phyloP scores from a whole-genome alignment of 306 rosid species.

The Pterocarpus macrocarpus region DNA sequence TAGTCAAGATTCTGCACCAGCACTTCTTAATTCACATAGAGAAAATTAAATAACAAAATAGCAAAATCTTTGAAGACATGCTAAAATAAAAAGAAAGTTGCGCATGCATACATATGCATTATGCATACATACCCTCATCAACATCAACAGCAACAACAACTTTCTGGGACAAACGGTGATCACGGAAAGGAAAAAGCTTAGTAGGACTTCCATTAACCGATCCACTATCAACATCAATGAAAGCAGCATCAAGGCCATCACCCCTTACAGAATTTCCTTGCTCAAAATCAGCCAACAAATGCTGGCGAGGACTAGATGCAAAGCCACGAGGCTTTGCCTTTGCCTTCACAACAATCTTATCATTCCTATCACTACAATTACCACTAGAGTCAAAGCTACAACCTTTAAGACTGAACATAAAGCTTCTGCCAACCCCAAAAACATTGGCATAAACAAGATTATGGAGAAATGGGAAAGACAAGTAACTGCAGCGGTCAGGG shows the following conservation, averaged over 20 bases:
- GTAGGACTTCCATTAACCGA: slow-evolving; percentile 48
- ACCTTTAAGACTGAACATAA: slow-evolving; percentile 39
- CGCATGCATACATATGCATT: neutral
- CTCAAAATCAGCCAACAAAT: slow-evolving; percentile 49
- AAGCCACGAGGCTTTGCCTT: slow-evolving; percentile 57
- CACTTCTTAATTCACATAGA: neutral
- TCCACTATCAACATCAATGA: slow-evolving; percentile 28
- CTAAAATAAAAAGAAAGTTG: neutral
- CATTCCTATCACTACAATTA: slow-evolving; percentile 1
- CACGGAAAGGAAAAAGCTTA: slow-evolving; percentile 49
- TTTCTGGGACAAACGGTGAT: slow-evolving; percentile 57
- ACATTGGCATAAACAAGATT: slow-evolving; percentile 45
- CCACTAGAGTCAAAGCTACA: slow-evolving; percentile 56
- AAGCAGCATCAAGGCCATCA: slow-evolving; percentile 36
- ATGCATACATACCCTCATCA: slow-evolving; percentile 79
- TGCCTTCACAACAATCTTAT: slow-evolving; percentile 52
- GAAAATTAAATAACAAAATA: slow-evolving; percentile 17
- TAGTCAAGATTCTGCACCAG: slow-evolving; percentile 36
- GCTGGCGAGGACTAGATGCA: slow-evolving; percentile 42
- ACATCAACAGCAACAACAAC: slow-evolving; percentile 87
- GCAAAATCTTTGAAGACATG: neutral
- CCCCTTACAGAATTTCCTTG: slow-evolving; percentile 37
- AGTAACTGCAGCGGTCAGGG: slow-evolving; percentile 18
- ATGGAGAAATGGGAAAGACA: slow-evolving; percentile 44
- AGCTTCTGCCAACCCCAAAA: slow-evolving; percentile 44